A percentile compares a stretch with the other conserved stretches of the same genome.
Conservation (phyloP, 371 early-diverging fungal species). For the Lichtheimia corymbifera region DNA sequence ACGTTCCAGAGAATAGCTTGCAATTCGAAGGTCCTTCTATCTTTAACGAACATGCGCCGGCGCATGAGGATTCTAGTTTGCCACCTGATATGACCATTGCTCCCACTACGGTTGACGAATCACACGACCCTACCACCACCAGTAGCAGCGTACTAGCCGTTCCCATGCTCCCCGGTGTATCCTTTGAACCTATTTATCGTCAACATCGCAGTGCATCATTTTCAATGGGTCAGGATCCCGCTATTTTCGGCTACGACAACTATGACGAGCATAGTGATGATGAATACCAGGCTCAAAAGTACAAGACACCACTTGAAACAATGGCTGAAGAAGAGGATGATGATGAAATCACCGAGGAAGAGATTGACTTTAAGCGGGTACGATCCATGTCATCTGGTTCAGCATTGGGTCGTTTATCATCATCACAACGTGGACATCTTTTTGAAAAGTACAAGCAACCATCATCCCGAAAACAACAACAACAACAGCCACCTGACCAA, state of each 20-base stretch:
- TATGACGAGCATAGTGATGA: conserved; percentile 10
- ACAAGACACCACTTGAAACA: conserved; percentile 24
- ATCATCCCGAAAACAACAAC: neutral
- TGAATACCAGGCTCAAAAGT: neutral
- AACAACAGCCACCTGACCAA: neutral
- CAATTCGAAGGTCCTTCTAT: conserved; percentile 33
- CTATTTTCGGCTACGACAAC: conserved; percentile 25
- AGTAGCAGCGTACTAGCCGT: conserved; percentile 5
- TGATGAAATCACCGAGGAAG: conserved; percentile 15
- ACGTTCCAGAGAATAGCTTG: neutral
- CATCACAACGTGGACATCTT: conserved; percentile 19
- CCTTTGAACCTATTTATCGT: conserved; percentile 26
- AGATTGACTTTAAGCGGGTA: conserved; percentile 1
- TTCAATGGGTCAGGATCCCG: conserved; percentile 30
- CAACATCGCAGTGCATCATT: conserved; percentile 30
- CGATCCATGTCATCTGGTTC: conserved; percentile 50
- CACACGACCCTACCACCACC: conserved; percentile 7
- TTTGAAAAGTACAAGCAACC: conserved; percentile 1
- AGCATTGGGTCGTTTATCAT: conserved; percentile 40
- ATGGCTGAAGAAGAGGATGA: conserved; percentile 47
- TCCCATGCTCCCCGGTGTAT: conserved; percentile 28
- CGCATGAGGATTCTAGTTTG: neutral
- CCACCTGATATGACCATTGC: neutral
- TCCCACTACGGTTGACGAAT: neutral
- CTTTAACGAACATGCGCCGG: conserved; percentile 17